phyloP scores from a whole-genome alignment of 1,284 basidiomycete genomes.

The Cutaneotrichosporon arboriforme region DNA sequence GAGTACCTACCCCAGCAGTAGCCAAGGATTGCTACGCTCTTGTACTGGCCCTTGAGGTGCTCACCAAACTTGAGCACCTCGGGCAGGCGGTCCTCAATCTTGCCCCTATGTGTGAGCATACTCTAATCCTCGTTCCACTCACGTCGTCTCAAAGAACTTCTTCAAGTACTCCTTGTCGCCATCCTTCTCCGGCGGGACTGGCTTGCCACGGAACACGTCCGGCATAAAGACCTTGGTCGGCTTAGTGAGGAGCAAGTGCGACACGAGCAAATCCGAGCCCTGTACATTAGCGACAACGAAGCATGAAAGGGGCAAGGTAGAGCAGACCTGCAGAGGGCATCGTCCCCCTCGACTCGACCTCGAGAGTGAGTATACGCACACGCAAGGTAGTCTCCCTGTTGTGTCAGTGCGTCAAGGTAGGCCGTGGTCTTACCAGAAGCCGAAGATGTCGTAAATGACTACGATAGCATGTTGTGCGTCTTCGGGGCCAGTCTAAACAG shows the following conservation, averaged over 20 bases:
- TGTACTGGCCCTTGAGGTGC: constrained; percentile 22
- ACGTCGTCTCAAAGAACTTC: constrained; percentile 41
- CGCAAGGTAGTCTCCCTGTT: constrained; percentile 38
- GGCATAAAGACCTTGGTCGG: constrained; percentile 37
- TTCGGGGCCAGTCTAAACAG: constrained; percentile 34
- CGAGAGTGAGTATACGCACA: too few species aligned
- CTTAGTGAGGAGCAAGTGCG: constrained; percentile 24
- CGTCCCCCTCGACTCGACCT: too few species aligned
- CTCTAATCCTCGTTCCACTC: not conserved
- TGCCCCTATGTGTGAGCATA: constrained; percentile 24
- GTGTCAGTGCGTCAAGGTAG: not conserved
- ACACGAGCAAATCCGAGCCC: constrained; percentile 37
- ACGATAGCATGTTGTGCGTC: constrained; percentile 35
- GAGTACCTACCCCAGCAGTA: constrained; percentile 40
- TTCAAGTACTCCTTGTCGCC: constrained; percentile 34
- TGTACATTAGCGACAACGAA: constrained; percentile 5
- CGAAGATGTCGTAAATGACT: constrained; percentile 44
- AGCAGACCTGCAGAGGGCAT: too few species aligned
- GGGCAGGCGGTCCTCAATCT: constrained; percentile 35
- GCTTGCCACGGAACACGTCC: constrained; percentile 37
- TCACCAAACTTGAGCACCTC: constrained; percentile 36
- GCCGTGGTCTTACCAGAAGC: constrained; percentile 32
- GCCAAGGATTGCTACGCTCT: constrained; percentile 33
- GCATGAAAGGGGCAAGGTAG: not conserved
- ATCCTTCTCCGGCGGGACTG: constrained; percentile 40